Conservation (phyloP, 495 filamentous ascomycete species). For the Penicillium coprophilum region DNA sequence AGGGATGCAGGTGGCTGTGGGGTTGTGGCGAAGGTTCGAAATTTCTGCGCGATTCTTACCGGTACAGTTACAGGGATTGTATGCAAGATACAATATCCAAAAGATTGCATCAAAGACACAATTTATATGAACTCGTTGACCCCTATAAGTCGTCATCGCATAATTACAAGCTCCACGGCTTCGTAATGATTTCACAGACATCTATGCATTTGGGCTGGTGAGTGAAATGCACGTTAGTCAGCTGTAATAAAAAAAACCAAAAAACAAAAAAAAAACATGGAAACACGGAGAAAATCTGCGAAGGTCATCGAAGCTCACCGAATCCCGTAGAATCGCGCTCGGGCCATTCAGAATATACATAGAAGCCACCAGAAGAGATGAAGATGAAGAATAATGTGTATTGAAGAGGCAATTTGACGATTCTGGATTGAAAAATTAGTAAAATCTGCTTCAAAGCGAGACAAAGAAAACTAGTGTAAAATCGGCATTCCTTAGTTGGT, state of each 20-base stretch:
- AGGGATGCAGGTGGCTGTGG: slow-evolving; percentile 1
- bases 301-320: slow-evolving; percentile 38
- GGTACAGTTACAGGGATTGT: background rate
- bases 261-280: slow-evolving; percentile 16
- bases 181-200: background rate
- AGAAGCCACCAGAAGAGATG: slow-evolving; percentile 28
- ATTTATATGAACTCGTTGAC: background rate
- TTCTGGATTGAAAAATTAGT: background rate
- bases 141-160: too few relatives aligned
- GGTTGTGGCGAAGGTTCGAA: slow-evolving; percentile 3
- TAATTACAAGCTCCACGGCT: too few relatives aligned
- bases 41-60: background rate
- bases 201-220: background rate
- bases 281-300: slow-evolving; percentile 26
- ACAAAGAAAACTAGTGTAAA: slow-evolving; percentile 5
- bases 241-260: slow-evolving; percentile 8
- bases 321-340: slow-evolving; percentile 36
- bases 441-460: background rate
- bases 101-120: background rate
- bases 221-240: slow-evolving; percentile 11
- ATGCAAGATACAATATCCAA: background rate
- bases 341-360: slow-evolving; percentile 29
- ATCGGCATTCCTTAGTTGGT: background rate
- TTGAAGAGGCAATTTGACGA: background rate
- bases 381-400: slow-evolving; percentile 2